Percentiles rank a stretch among this genome's conserved stretches.
phyloP scores from a whole-genome alignment of 73 alveolate species.

The Tetrahymena elliotti region DNA sequence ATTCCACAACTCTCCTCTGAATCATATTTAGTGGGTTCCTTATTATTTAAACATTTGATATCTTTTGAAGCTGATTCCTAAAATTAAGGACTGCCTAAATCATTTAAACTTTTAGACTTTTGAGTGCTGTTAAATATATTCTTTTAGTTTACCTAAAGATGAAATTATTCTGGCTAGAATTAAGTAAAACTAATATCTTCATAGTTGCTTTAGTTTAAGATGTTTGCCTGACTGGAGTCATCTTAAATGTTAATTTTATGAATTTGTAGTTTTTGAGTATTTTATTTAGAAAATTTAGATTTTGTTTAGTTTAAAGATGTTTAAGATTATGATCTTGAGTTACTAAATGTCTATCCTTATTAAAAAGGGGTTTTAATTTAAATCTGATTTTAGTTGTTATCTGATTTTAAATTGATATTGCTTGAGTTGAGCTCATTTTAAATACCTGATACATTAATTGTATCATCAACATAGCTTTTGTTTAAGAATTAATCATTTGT shows the following conservation, averaged over 20 bases:
- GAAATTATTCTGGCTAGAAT: neutral
- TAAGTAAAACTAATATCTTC: neutral
- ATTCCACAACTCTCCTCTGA: neutral
- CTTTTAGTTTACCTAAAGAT: neutral
- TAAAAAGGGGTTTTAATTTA: too few relatives aligned
- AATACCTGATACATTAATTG: neutral
- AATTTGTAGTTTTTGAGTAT: neutral
- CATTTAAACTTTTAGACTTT: neutral
- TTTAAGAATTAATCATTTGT: neutral
- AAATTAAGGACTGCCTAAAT: neutral
- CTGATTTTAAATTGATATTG: neutral
- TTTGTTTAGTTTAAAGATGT: neutral
- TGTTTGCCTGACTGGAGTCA: neutral
- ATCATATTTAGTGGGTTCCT: neutral
- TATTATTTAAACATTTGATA: too few relatives aligned
- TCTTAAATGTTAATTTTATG: neutral
- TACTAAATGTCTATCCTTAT: neutral
- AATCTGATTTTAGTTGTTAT: neutral
- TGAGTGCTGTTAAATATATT: neutral
- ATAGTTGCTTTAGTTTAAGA: neutral
- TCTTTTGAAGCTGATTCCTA: neutral
- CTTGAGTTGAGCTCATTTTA: neutral
- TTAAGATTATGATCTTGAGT: neutral
- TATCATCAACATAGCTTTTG: neutral
- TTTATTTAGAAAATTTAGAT: neutral